Percentiles rank a stretch among this genome's conserved stretches.
phyloP scores from a whole-genome alignment of 192 early-diverging fungal species.

The Chytriomyces sp. region DNA sequence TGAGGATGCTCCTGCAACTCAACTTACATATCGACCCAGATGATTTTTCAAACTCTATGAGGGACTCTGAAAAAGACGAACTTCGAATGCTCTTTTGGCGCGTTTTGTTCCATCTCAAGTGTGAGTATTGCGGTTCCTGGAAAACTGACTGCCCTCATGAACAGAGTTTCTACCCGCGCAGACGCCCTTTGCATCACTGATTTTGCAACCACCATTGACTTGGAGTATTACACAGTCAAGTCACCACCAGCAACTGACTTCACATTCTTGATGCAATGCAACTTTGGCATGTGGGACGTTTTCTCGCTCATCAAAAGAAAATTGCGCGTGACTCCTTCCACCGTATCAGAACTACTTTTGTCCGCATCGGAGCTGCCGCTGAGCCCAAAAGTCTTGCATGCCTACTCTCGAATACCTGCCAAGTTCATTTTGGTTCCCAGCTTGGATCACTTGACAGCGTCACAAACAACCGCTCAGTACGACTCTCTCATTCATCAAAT shows the following conservation, averaged over 20 bases:
- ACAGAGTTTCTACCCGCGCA: background rate
- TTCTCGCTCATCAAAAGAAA: background rate
- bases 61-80: background rate
- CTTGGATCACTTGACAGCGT: too few species aligned
- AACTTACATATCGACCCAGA: background rate
- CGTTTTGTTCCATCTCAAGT: background rate
- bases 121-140: background rate
- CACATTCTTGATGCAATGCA: background rate
- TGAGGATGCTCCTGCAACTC: background rate
- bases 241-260: background rate
- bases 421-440: too few species aligned
- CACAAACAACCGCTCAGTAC: background rate
- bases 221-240: background rate
- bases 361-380: background rate
- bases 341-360: background rate
- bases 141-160: background rate
- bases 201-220: background rate
- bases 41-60: background rate
- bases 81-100: constrained; percentile 2
- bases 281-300: background rate
- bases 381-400: background rate
- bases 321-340: background rate
- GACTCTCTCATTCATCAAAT: background rate
- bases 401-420: background rate
- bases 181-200: background rate